Percentiles rank a stretch among this genome's conserved stretches.
Evolutionary conservation across 2,329 filamentous ascomycete genomes (phyloP).

Genomic region (Epicoccum nigrum): DNA sequence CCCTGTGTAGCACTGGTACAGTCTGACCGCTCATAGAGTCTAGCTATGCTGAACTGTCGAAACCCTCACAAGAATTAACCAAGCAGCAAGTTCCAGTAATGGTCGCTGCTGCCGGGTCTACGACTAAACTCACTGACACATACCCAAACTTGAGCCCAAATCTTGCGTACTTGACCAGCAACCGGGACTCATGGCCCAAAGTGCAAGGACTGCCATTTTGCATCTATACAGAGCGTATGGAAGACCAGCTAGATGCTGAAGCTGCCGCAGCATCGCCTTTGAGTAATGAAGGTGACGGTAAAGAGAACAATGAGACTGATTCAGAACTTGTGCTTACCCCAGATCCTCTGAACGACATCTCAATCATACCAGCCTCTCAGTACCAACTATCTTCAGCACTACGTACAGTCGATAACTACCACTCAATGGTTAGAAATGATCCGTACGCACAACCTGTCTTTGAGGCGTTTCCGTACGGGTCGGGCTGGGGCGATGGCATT

Average conservation of each 20-base stretch:
- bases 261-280: slow-evolving; percentile 25
- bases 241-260: slow-evolving; percentile 27
- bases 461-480: slow-evolving; percentile 18
- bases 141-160: not conserved
- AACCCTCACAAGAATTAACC: not conserved
- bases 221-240: slow-evolving; percentile 25
- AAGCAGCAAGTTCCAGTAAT: not conserved
- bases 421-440: slow-evolving; percentile 10
- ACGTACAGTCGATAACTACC: not conserved
- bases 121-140: not conserved
- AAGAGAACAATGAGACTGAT: slow-evolving; percentile 24
- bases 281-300: slow-evolving; percentile 29
- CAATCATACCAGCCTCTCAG: slow-evolving; percentile 24
- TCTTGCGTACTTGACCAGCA: not conserved
- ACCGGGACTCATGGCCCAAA: slow-evolving; percentile 15
- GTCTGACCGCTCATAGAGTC: not conserved
- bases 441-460: slow-evolving; percentile 12
- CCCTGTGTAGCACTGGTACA: not conserved
- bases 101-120: not conserved
- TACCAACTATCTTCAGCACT: slow-evolving; percentile 6
- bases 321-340: slow-evolving; percentile 3
- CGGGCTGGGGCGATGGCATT: slow-evolving; percentile 18
- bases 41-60: too few species aligned
- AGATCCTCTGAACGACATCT: slow-evolving; percentile 12
- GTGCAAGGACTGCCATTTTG: slow-evolving; percentile 20